A percentile compares a stretch with the other conserved stretches of the same genome.
phyloP scores from a whole-genome alignment of 768 basidiomycete genomes.

The Trametes cinnabarina region DNA sequence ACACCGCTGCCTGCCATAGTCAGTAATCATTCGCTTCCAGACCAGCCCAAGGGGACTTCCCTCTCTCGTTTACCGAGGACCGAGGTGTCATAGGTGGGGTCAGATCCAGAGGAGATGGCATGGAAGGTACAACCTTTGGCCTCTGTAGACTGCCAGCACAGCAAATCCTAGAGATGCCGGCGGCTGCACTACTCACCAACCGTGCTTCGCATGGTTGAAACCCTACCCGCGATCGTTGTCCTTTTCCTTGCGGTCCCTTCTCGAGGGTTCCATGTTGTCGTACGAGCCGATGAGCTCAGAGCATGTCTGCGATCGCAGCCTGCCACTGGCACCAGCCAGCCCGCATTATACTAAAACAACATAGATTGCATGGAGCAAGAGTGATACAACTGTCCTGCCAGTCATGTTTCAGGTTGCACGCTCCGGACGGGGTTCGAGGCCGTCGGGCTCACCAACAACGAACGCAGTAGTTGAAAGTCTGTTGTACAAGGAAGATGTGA shows the following conservation, averaged over 20 bases:
- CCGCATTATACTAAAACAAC: conserved; percentile 6
- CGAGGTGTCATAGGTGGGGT: neutral
- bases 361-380: conserved; percentile 9
- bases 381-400: conserved; percentile 10
- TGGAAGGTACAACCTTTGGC: neutral
- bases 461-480: neutral
- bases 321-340: neutral
- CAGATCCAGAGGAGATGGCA: neutral
- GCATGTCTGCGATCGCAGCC: neutral
- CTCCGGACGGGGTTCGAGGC: neutral
- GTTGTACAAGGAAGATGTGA: conserved; percentile 7
- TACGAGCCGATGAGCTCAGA: neutral
- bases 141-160: neutral
- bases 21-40: neutral
- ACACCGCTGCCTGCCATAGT: neutral
- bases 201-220: neutral
- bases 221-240: neutral
- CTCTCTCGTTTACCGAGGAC: neutral
- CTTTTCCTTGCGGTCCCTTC: neutral
- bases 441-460: conserved; percentile 7
- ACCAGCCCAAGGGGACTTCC: neutral
- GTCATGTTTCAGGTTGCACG: conserved; percentile 5
- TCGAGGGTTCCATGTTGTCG: neutral
- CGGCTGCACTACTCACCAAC: neutral
- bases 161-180: neutral